Base-by-base conservation (phyloP, 2,329 filamentous ascomycete genomes). In the Colletotrichum sp. region DNA sequence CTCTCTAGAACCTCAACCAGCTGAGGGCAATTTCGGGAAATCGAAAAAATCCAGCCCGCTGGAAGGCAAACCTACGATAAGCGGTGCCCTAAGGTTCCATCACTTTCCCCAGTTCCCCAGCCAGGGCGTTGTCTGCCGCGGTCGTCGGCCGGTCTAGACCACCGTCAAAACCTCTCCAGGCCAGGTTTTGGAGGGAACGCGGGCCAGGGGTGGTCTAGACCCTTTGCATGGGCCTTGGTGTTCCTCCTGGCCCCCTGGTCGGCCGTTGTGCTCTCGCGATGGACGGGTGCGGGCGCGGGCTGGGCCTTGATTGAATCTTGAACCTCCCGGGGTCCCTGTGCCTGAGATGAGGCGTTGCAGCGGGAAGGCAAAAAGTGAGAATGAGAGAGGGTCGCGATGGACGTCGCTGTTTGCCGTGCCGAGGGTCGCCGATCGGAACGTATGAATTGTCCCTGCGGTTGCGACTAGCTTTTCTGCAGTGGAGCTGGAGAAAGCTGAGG, bases 201-300 rank as follows among this genome's bases (percentile, higher is more conserved):
- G 28, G 67, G 56, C 67, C 67, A 58, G 66, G n/a, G 56, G 39
- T 48, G 67, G 67, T 70, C 67, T 70, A 48, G 67, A 70, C 56
- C 67, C 61, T 16, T 30, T 15, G 16, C 60, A 30, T 36, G 39
- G 43, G 43, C 43, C 43, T 22, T 48, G 39, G 39, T 52, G 43
- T 52, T 52, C 43, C 43, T 52, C 43, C n/a, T 22, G n/a, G n/a
- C 25, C 65, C 65, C 55, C 55, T 58, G 22, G 65, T 58, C 39
- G 34, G 43, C 34, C 65, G 43, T 67, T 67, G 65, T 52, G 52
- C 27, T 58, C 16, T 25, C 65, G 30, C 28, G 30, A 28, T 67
- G 43, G 65, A 8, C 18, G 55, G 55, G 58, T 22, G 12, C 13
- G 58, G 27, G 18, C 32, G 34, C n/a, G 30, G n/a, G n/a, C 30